Base-by-base conservation (phyloP, 257 asterid species). In the Petunia axillaris region DNA sequence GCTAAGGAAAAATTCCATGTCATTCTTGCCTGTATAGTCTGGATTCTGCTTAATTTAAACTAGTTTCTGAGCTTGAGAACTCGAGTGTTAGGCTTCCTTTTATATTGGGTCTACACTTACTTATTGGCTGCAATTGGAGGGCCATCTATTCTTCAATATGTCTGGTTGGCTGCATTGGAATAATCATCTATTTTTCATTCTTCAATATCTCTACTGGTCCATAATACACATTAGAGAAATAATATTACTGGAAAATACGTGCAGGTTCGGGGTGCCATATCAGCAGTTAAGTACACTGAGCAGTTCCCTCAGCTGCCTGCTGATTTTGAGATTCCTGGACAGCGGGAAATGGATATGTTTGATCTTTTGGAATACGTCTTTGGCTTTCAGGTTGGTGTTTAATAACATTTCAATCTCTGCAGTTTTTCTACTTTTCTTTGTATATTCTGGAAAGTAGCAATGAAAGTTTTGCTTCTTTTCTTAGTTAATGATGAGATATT, bases 331-430 rank as follows among this genome's bases (percentile, higher is more conserved):
- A 81, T 86, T 79, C 82, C 91, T 83, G 96, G 93, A 80, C 95
- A 88, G 79, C 89, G 97, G 81, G 82, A 88, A 54, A 53, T 83
- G 91, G 99, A 95, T 86, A 93, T 95, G 99, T 93, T 95, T 87
- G 99, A 95, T 86, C 93, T 95, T 58, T 85, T 95, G 91, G 97
- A 93, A 87, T 92, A 84, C 76, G 96, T 90, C 58, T 95, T 95
- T 82, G 98, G 98, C 82, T 95, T 95, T 84, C 99, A 95, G 98
- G 98, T 95, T 75, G 80, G 66, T 62, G 78, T 40, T 70, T 81
- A 63, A 64, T 82, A 2, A 25, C 71, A 4, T 66, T 67, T 57
- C 55, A 37, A 53, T 46, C 44, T 75, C 10, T 75, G 25, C 55
- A 35, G 41, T 8, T 36, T 10, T 14, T 68, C 50, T 64, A 66